Evolutionary conservation across 2,329 filamentous ascomycete species (phyloP), one percentile per base, ranked within the genome.

Genomic region (Colletotrichum neosansevieriae): DNA sequence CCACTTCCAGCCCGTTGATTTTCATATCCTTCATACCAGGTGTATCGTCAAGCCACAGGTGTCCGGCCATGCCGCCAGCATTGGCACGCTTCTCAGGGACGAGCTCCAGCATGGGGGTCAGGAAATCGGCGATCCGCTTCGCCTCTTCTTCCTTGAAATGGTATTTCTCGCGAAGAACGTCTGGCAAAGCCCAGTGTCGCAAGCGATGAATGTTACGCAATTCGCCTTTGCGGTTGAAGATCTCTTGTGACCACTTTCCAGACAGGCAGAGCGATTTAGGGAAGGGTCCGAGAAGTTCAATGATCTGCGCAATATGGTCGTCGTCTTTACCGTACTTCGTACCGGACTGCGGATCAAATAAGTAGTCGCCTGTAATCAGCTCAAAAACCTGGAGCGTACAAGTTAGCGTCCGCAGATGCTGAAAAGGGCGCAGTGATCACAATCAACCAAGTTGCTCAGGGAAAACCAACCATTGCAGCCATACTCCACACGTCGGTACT

Each of bases 401-500:
- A 34, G 12, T 63, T 44, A 71, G 62, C 49, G 15, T 34, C 15
- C 24, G 21, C 19, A 34, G 58, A 32, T 29, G 29, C 44, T 32
- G 10, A 15, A 17, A 17, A 38, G 45, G 21, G 15, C n/a, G 70
- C 40, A 38, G 36, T 49, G 29, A 12, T 17, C 21, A 38, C 3
- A 38, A 12, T 11, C 36, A 5, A 15, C 9, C 45, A 44, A 44
- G 21, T 17, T 12, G 21, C 59, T 24, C n/a, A 11, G 29, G 38
- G 12, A 47, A n/a, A 36, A 32, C 89, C 75, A 86, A 98, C 96
- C 96, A 99, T 99, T 73, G 93, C 93, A 67, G 96, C 94, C 96
- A 99, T 99, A 81, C 95, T 98, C 96, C 96, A 99, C 7, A 98
- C 93, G 80, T 99, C 96, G 2, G 96, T 98, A 78, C 95, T 98